Percentiles rank a stretch among this genome's conserved stretches.
Evolutionary conservation across 1,284 basidiomycete species (phyloP).

Genomic region (Ustilago bromivora): DNA sequence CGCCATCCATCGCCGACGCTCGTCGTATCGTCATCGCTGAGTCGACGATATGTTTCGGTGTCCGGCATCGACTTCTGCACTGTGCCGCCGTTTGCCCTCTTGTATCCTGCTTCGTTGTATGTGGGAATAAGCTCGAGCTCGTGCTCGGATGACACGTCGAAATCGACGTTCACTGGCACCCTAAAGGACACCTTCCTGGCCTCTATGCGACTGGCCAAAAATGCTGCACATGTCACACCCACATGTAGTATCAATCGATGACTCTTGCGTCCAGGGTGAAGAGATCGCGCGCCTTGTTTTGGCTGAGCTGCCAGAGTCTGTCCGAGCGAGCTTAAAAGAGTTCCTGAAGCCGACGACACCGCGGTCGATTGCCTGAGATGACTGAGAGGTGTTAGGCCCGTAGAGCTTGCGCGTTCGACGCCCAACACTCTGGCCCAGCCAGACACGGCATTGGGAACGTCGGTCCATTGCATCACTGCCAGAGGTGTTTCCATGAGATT

Average conservation of each 20-base stretch:
- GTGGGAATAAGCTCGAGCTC: constrained; percentile 40
- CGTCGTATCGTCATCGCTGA: constrained; percentile 1
- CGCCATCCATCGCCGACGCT: constrained; percentile 4
- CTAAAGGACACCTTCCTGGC: constrained; percentile 35
- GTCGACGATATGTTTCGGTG: background rate
- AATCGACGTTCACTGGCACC: constrained; percentile 20
- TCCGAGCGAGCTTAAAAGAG: background rate
- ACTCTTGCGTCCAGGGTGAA: constrained; percentile 13
- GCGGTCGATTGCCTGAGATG: constrained; percentile 17
- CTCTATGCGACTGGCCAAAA: constrained; percentile 46
- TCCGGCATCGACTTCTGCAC: background rate
- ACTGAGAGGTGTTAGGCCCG: constrained; percentile 18
- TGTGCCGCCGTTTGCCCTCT: constrained; percentile 13
- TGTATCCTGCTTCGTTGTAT: constrained; percentile 4
- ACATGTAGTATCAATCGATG: constrained; percentile 36
- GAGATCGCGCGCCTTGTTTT: background rate
- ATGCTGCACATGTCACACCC: constrained; percentile 41
- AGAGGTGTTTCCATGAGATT: constrained; percentile 28
- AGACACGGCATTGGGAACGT: constrained; percentile 50
- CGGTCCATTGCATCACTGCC: constrained; percentile 50
- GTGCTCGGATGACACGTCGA: constrained; percentile 26
- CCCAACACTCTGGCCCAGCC: constrained; percentile 52
- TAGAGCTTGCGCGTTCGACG: constrained; percentile 39
- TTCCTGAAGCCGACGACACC: background rate
- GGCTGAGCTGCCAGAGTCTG: background rate